Evolutionary conservation across 805 yeast species (phyloP), one percentile per base, ranked within the genome.

Genomic region (Saccharomycopsis sp.): DNA sequence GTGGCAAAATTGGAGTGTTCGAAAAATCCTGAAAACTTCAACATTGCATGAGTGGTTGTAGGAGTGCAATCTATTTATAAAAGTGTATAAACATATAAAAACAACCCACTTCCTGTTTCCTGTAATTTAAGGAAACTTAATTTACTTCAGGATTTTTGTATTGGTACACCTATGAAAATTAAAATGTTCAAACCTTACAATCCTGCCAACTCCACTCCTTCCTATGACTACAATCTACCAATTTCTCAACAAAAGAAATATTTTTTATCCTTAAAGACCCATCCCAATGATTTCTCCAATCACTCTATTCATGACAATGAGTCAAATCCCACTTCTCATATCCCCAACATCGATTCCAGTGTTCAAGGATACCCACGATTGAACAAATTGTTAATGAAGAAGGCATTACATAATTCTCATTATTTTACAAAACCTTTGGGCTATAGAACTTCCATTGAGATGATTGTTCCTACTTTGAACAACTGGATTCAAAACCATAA

Each of bases 331-430:
- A 76, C 74, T 34, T 63, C 61, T 19, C 74, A 69, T 51, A 74
- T 88, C 19, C 66, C 79, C 39, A 88, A 88, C 56, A 65, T 74
- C 1, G 62, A 65, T 26, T 70, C 74, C 41, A 79, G 88, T 1
- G 73, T 80, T 1, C 80, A 74, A 39, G 96, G 96, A 2, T 88
- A 88, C 49, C 96, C 96, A 2, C 83, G 83, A 53, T 64, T 88
- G 14, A 83, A 79, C 49, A 69, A 66, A 49, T 60, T 88, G 26
- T 77, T 80, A 47, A 67, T 69, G 30, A 62, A 86, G 51, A 88
- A 88, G 52, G 66, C 64, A 38, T 58, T 62, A 36, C 89, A 84
- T 52, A 63, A 74, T 5, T 49, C 54, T 1, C 57, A 64, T 14
- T 70, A 74, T 51, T 69, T 84, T 0, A 62, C 74, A 1, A 67